Conservation (phyloP, 2,329 filamentous ascomycete species). For the Ceratocystis huliohia region DNA sequence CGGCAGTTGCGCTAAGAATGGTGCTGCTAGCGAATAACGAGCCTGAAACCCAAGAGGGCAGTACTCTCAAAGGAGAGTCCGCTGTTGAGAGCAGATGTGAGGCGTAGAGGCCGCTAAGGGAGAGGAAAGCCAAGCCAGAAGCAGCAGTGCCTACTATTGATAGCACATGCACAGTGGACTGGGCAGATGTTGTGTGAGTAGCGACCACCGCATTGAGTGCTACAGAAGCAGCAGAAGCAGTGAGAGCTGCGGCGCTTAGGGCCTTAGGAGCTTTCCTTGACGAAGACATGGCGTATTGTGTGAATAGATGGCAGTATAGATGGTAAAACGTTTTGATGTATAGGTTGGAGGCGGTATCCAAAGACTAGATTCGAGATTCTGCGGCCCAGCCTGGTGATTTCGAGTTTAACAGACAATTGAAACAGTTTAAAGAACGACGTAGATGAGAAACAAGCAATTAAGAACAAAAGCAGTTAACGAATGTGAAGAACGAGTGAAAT, state of each 20-base stretch:
- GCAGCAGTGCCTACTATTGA: conserved; percentile 14
- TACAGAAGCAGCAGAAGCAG: conserved; percentile 13
- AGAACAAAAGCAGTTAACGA: conserved; percentile 1
- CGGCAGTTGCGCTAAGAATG: conserved; percentile 9
- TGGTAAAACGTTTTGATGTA: background rate
- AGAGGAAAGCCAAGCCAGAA: conserved; percentile 15
- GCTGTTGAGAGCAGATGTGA: conserved; percentile 2
- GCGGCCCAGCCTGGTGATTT: conserved; percentile 8
- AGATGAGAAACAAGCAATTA: background rate
- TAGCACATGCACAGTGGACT: conserved; percentile 16
- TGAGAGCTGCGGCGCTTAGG: conserved; percentile 15
- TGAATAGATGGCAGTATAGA: background rate
- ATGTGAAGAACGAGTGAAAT: background rate
- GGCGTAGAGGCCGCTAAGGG: conserved; percentile 12
- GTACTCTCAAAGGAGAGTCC: background rate
- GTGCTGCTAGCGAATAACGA: conserved; percentile 17
- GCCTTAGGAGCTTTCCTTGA: conserved; percentile 11
- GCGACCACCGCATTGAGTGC: conserved; percentile 16
- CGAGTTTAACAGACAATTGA: background rate
- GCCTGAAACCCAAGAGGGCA: conserved; percentile 10
- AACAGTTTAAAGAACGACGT: background rate
- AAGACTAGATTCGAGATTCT: background rate
- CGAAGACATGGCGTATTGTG: conserved; percentile 12
- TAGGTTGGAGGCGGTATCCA: background rate
- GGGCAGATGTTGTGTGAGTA: conserved; percentile 16